phyloP scores from a whole-genome alignment of 1,284 basidiomycete species.

The Grifola frondosa region DNA sequence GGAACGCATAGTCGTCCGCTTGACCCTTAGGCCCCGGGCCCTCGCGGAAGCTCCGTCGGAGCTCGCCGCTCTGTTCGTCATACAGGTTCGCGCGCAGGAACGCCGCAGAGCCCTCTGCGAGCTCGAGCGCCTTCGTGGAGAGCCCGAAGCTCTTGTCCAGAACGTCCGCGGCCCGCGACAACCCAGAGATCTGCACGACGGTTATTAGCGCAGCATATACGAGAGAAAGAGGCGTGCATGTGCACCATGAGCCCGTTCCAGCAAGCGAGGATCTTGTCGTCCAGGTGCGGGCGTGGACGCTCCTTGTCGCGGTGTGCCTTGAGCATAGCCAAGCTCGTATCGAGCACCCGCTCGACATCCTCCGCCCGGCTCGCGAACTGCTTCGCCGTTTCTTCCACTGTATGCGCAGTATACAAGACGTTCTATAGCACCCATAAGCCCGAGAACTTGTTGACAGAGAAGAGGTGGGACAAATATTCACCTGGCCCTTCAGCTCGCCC shows the following conservation, averaged over 20 bases:
- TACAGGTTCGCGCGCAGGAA: conserved; percentile 23
- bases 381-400: conserved; percentile 22
- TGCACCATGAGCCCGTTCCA: conserved; percentile 49
- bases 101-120: conserved; percentile 23
- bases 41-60: conserved; percentile 26
- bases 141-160: conserved; percentile 9
- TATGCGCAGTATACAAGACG: conserved; percentile 26
- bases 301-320: conserved; percentile 35
- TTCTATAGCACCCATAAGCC: conserved; percentile 16
- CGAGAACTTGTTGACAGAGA: background rate
- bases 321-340: conserved; percentile 24
- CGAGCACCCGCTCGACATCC: conserved; percentile 25
- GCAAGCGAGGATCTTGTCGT: conserved; percentile 45
- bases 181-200: conserved; percentile 28
- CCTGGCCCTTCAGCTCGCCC: conserved; percentile 37
- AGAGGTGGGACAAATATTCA: conserved; percentile 2
- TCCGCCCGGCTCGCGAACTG: conserved; percentile 20
- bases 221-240: background rate
- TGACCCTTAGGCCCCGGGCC: conserved; percentile 27
- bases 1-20: conserved; percentile 32
- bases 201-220: background rate
- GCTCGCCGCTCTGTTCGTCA: conserved; percentile 21
- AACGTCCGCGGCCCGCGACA: conserved; percentile 23
- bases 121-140: conserved; percentile 11
- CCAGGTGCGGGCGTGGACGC: conserved; percentile 41